Base-by-base conservation (phyloP, 2,329 filamentous ascomycete species). In the Neurospora sp. region DNA sequence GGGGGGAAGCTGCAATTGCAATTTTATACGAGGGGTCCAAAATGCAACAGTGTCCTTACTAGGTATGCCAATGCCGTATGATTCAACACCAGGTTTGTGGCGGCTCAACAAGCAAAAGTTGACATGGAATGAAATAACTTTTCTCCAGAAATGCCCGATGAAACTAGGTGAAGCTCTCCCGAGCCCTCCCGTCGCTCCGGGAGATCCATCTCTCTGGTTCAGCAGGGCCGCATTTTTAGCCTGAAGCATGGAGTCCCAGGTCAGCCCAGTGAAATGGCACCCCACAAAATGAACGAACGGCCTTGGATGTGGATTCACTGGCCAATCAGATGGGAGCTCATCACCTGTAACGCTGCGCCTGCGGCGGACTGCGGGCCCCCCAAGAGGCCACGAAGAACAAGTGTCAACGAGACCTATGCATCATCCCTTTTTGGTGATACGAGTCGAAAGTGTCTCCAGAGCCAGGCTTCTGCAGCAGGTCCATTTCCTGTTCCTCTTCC, bases 381-480 rank as follows among this genome's bases (percentile, higher is more conserved):
- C 28, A 72, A 74, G 73, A 75, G 74, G 74, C 74, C 74, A 76
- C 74, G 74, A 73, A 71, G 52, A 62, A 62, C 52, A 62, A 62
- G 52, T 62, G 69, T 71, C 70, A 69, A 66, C 67, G 71, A 67
- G 37, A 68, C n/a, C n/a, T n/a, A n/a, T 68, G 52, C 70, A 72
- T 74, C 67, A 71, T 73, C 72, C 72, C 72, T 73, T 72, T 72
- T 74, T 70, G 46, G 46, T 33, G 23, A 57, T 57, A 57, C 46
- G 46, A 57, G 23, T 33, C 46, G 46, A 57, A 57, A 57, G 46
- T 57, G 46, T 57, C 19, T 57, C 11, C 23, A 43, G 8, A 43
- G n/a, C 41, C 41, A 57, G 46, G 46, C 46, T 33, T 57, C 46
- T 57, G 46, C 46, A 33, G 46, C 46, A 52, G 41, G 11, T 52